Conservation (phyloP, 305 asterid genomes). For the Solanum hybrid region DNA sequence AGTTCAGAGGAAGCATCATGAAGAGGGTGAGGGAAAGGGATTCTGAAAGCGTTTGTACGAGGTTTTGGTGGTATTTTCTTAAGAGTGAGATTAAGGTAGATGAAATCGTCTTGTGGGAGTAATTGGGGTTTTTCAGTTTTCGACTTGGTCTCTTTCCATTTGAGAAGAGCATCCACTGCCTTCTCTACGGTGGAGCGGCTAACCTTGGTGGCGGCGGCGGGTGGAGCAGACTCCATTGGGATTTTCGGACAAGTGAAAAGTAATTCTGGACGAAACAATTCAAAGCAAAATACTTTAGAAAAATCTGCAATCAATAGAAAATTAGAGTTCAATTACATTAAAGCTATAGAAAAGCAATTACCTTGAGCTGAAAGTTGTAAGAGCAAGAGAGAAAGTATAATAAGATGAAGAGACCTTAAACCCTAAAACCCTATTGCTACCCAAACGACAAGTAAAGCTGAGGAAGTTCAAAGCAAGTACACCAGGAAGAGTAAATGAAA, state of each 20-base stretch:
- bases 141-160: slow-evolving; percentile 42
- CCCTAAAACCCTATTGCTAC: neutral
- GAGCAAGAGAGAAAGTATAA: neutral
- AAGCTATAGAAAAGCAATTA: neutral
- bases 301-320: neutral
- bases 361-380: neutral
- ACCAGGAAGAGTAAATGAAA: neutral
- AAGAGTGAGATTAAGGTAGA: slow-evolving; percentile 69
- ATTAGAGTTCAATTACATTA: neutral
- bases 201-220: slow-evolving; percentile 16
- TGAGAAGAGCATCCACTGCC: slow-evolving; percentile 51
- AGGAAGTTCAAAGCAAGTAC: neutral
- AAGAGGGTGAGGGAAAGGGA: slow-evolving; percentile 52
- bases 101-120: slow-evolving; percentile 60
- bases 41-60: slow-evolving; percentile 48
- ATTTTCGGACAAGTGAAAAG: neutral
- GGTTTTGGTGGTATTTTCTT: slow-evolving; percentile 59
- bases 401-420: neutral
- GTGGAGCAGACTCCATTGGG: slow-evolving; percentile 1
- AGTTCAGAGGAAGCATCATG: slow-evolving; percentile 36
- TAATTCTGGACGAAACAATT: neutral
- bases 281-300: neutral
- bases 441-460: neutral
- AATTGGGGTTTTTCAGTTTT: slow-evolving; percentile 46
- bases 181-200: slow-evolving; percentile 15